Percentiles rank a stretch among this genome's conserved stretches.
These are phyloP conservation scores for Clavispora carvajalis DNA, from an alignment of 805 yeast species.

Conservation along the genomic window DNA sequence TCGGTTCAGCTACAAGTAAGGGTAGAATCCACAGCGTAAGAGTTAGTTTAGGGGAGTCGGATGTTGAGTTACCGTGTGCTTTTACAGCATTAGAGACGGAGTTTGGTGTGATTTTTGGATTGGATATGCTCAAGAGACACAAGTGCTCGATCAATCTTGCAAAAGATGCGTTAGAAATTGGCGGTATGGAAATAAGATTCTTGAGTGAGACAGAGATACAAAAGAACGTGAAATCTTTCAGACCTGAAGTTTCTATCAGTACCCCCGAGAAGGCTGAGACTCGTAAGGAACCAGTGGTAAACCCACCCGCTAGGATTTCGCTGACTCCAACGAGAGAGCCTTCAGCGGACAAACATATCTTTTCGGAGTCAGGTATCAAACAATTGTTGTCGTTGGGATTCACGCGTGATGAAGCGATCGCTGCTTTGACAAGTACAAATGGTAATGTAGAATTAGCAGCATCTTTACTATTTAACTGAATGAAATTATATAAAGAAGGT, in stretches of 20 bases:
- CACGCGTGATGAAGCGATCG: slow-evolving; percentile 52
- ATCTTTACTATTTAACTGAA: slow-evolving; percentile 51
- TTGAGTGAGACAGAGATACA: slow-evolving; percentile 69
- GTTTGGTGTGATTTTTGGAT: slow-evolving; percentile 75
- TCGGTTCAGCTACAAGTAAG: slow-evolving; percentile 70
- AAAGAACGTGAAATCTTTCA: slow-evolving; percentile 12
- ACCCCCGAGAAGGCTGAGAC: slow-evolving; percentile 5
- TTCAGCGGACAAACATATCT: background rate
- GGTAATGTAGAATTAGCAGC: slow-evolving; percentile 90
- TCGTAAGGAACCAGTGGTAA: slow-evolving; percentile 2
- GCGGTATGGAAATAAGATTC: slow-evolving; percentile 68
- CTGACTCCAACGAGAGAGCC: background rate
- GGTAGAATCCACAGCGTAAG: slow-evolving; percentile 91
- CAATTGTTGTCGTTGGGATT: slow-evolving; percentile 66
- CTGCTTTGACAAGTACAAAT: slow-evolving; percentile 58
- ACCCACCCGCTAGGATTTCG: background rate
- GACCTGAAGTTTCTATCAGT: slow-evolving; percentile 2
- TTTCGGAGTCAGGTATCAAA: slow-evolving; percentile 20
- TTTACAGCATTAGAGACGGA: slow-evolving; percentile 52
- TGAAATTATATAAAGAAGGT: background rate
- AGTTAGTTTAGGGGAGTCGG: slow-evolving; percentile 59
- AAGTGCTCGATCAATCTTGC: slow-evolving; percentile 76
- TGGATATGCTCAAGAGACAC: slow-evolving; percentile 87
- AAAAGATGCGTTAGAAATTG: slow-evolving; percentile 59
- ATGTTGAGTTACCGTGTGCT: slow-evolving; percentile 36